Percentiles rank a stretch among this genome's conserved stretches.
These are phyloP conservation scores for Hypoxylon sp. DNA, from an alignment of 2,329 filamentous ascomycete species.

Conservation along the genomic window DNA sequence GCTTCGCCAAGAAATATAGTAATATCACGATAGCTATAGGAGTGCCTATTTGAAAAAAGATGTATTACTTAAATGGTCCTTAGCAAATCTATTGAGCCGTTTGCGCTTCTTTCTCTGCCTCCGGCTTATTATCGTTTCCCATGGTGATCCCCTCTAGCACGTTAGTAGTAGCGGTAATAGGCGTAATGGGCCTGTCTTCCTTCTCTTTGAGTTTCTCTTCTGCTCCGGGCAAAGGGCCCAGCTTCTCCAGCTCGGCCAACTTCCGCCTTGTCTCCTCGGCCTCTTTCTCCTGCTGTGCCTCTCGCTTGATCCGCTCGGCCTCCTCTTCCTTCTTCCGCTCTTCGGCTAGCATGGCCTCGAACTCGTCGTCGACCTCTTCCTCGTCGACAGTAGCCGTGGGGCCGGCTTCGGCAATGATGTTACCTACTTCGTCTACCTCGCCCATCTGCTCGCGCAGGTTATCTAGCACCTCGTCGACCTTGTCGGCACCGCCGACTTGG, in stretches of 20 bases:
- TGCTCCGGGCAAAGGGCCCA: constrained; percentile 54
- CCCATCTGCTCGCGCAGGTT: constrained; percentile 83
- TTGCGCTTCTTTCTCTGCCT: constrained; percentile 32
- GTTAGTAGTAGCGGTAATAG: constrained; percentile 54
- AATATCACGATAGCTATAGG: constrained; percentile 30
- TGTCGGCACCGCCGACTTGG: constrained; percentile 81
- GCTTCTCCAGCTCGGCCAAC: constrained; percentile 65
- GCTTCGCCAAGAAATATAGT: constrained; percentile 17
- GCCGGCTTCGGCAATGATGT: constrained; percentile 78
- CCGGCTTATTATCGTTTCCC: constrained; percentile 41
- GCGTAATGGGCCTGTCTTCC: constrained; percentile 47
- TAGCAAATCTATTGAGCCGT: constrained; percentile 29
- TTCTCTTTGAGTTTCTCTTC: constrained; percentile 51
- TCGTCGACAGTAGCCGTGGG: constrained; percentile 75
- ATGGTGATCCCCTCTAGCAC: constrained; percentile 59
- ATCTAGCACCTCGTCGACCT: constrained; percentile 82
- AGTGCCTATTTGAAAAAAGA: constrained; percentile 22
- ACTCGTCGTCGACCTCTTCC: constrained; percentile 87
- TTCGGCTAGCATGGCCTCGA: constrained; percentile 79
- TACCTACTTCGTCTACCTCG: constrained; percentile 85
- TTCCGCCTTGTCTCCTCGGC: constrained; percentile 64
- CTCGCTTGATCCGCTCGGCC: constrained; percentile 59
- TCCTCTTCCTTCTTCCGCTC: constrained; percentile 68
- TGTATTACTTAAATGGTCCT: constrained; percentile 27
- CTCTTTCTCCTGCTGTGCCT: constrained; percentile 62